A percentile compares a stretch with the other conserved stretches of the same genome.
These are phyloP conservation scores for Yamadazyma kanchanaburiensis DNA, from an alignment of 1,139 yeast species.

Conservation along the genomic window DNA sequence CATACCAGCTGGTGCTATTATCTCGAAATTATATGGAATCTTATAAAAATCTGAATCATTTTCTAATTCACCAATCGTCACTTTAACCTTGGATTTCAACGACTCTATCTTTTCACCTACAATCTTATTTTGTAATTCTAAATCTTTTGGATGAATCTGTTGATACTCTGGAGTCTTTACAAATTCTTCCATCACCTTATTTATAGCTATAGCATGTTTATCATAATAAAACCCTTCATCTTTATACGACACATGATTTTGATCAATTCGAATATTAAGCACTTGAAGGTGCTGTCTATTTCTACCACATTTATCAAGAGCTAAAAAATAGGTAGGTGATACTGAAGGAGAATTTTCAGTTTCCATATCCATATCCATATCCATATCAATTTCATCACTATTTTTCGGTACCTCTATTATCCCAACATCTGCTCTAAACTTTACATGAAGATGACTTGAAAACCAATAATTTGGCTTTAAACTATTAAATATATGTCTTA, in stretches of 20 bases:
- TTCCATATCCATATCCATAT: constrained; percentile 19
- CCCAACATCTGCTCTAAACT: constrained; percentile 49
- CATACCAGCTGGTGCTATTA: constrained; percentile 26
- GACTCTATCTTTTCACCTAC: constrained; percentile 1
- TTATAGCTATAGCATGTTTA: constrained; percentile 46
- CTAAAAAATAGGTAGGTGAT: constrained; percentile 58
- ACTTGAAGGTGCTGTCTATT: constrained; percentile 11
- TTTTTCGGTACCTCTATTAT: constrained; percentile 9
- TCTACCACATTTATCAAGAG: constrained; percentile 71
- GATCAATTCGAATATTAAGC: constrained; percentile 6
- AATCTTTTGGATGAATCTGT: constrained; percentile 4
- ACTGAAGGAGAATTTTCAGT: constrained; percentile 6
- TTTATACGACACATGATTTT: constrained; percentile 9
- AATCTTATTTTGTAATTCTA: constrained; percentile 1
- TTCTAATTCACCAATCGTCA: constrained; percentile 16
- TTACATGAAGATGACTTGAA: constrained; percentile 85
- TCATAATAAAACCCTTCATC: constrained; percentile 31
- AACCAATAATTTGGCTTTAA: constrained; percentile 76
- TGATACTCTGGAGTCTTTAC: constrained; percentile 11
- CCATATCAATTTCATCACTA: constrained; percentile 22
- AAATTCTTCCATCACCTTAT: constrained; percentile 38
- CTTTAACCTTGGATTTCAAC: constrained; percentile 16
- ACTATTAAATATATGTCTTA: constrained; percentile 48
- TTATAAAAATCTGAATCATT: constrained; percentile 12
- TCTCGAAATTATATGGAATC: constrained; percentile 25